phyloP scores from a whole-genome alignment of 495 filamentous ascomycete species.

The Letharia lupina region DNA sequence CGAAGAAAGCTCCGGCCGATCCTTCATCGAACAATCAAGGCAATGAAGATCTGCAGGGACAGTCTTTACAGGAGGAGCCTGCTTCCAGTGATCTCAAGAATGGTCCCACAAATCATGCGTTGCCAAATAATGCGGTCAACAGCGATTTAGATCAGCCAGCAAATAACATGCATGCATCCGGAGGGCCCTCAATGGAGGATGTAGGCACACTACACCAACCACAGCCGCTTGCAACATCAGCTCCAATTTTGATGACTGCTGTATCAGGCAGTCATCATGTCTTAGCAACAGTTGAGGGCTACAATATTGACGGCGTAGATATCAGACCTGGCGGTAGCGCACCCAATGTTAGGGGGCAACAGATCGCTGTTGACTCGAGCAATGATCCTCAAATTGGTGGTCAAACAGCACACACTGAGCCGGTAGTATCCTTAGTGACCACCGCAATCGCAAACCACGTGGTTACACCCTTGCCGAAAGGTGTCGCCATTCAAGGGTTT shows the following conservation, averaged over 20 bases:
- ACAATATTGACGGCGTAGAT: neutral
- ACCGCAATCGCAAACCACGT: neutral
- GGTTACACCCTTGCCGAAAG: neutral
- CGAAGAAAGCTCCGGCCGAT: neutral
- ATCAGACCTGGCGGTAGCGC: neutral
- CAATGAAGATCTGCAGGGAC: neutral
- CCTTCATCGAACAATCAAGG: neutral
- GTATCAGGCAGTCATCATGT: neutral
- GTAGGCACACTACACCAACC: neutral
- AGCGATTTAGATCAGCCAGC: neutral
- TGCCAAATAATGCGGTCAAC: neutral
- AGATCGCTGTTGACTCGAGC: neutral
- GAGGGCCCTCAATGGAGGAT: neutral
- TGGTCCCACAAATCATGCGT: neutral
- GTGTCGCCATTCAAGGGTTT: neutral
- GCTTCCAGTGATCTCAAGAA: neutral
- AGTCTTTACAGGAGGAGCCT: neutral
- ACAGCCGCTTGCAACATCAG: neutral
- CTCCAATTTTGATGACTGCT: neutral
- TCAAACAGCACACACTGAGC: neutral
- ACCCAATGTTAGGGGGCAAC: neutral
- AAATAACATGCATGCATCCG: neutral
- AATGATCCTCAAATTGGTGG: neutral
- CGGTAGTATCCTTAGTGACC: neutral
- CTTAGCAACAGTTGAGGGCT: neutral